Conservation (phyloP, 1,284 basidiomycete genomes). For the Puccinia coronata region DNA sequence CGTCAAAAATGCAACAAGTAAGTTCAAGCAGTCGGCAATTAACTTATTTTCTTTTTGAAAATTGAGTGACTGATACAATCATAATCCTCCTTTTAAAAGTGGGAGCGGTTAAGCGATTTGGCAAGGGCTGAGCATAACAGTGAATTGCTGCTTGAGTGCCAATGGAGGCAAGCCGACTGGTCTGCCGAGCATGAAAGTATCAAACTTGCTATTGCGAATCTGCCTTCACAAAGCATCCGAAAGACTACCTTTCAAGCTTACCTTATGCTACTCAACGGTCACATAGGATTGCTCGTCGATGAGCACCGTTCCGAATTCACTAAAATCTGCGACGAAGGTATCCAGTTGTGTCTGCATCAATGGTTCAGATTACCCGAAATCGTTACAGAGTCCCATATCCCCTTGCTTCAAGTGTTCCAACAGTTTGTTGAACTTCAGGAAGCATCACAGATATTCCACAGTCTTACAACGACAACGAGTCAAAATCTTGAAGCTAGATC, state of each 20-base stretch:
- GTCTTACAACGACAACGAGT: constrained; percentile 80
- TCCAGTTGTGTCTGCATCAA: constrained; percentile 93
- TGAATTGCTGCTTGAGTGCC: too few relatives aligned
- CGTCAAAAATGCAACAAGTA: too few relatives aligned
- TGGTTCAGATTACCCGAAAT: constrained; percentile 86
- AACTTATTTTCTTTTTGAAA: too few relatives aligned
- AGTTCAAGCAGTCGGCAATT: too few relatives aligned
- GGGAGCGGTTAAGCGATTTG: constrained; percentile 65
- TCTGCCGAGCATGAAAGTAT: too few relatives aligned
- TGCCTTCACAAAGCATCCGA: constrained; percentile 84
- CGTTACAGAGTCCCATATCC: constrained; percentile 88
- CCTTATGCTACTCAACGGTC: constrained; percentile 71
- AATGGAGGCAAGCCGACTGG: constrained; percentile 65
- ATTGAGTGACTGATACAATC: too few relatives aligned
- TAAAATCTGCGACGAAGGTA: constrained; percentile 87
- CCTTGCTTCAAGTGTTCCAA: constrained; percentile 95
- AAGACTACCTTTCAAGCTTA: constrained; percentile 95
- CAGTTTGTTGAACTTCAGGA: constrained; percentile 98
- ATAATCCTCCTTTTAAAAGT: too few relatives aligned
- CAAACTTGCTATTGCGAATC: too few relatives aligned
- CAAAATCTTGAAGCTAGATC: constrained; percentile 92
- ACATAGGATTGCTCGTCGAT: constrained; percentile 55
- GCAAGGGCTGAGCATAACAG: constrained; percentile 68
- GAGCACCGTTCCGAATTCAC: constrained; percentile 68
- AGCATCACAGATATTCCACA: constrained; percentile 85